phyloP scores from a whole-genome alignment of 2,329 filamentous ascomycete species.

The Lachnellula suecica region DNA sequence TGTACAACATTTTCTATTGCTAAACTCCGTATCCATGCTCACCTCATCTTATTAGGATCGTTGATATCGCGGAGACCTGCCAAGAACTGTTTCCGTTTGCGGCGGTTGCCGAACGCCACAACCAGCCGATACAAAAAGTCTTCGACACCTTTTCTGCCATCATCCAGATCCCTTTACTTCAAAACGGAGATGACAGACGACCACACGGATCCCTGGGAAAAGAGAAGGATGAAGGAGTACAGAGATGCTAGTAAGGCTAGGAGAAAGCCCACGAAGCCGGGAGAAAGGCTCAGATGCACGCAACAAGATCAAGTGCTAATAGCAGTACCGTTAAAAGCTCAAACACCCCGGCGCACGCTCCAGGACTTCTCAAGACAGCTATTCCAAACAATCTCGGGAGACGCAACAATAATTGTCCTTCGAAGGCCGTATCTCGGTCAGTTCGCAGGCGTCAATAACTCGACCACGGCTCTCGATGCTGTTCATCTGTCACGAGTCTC shows the following conservation, averaged over 20 bases:
- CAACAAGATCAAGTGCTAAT: conserved; percentile 12
- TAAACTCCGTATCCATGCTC: not conserved
- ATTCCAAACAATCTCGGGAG: conserved; percentile 11
- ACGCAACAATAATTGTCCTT: not conserved
- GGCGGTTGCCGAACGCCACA: conserved; percentile 45
- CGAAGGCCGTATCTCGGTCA: not conserved
- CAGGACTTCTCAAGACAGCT: conserved; percentile 16
- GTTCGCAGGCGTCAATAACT: not conserved
- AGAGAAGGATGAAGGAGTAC: conserved; percentile 41
- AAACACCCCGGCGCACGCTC: conserved; percentile 1
- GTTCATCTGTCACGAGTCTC: conserved; percentile 5
- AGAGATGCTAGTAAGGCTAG: conserved; percentile 38
- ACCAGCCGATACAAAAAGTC: conserved; percentile 42
- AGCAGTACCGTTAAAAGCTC: conserved; percentile 3
- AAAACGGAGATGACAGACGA: conserved; percentile 44
- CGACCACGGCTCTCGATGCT: conserved; percentile 5
- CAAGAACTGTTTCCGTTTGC: conserved; percentile 46
- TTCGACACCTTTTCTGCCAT: conserved; percentile 47
- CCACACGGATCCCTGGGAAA: conserved; percentile 42
- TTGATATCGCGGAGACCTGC: conserved; percentile 50
- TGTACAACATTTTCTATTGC: not conserved
- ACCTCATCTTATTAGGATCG: conserved; percentile 36
- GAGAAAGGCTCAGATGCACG: conserved; percentile 10
- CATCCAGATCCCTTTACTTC: conserved; percentile 47
- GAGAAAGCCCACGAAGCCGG: conserved; percentile 32